Conservation (phyloP, 495 filamentous ascomycete species). For the Aspergillus carlsbadensis region DNA sequence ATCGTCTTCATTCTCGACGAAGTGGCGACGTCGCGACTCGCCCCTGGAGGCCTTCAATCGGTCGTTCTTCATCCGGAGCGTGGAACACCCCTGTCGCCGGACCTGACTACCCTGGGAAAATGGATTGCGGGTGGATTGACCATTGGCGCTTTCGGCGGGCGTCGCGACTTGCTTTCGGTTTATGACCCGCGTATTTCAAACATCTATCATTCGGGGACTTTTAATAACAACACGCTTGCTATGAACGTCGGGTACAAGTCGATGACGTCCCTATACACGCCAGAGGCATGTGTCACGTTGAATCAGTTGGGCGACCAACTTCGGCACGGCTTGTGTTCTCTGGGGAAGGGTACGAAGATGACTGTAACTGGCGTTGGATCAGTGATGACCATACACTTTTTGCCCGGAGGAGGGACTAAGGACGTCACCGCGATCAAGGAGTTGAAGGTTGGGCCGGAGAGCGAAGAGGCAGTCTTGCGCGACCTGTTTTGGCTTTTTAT, state of each 20-base stretch:
- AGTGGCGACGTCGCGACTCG: constrained; percentile 61
- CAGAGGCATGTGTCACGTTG: constrained; percentile 15
- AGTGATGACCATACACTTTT: constrained; percentile 19
- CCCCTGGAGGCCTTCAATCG: constrained; percentile 43
- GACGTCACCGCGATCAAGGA: background rate
- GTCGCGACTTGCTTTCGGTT: constrained; percentile 50
- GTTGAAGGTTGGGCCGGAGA: background rate
- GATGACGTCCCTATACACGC: constrained; percentile 12
- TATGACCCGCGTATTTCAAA: constrained; percentile 47
- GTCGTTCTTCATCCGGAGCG: constrained; percentile 14
- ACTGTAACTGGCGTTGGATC: constrained; percentile 19
- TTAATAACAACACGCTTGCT: constrained; percentile 64
- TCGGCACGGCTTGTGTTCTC: constrained; percentile 1
- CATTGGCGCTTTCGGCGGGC: constrained; percentile 63
- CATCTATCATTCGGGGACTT: constrained; percentile 59
- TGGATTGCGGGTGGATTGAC: constrained; percentile 62
- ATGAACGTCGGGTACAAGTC: constrained; percentile 50
- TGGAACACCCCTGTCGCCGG: constrained; percentile 41
- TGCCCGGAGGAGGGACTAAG: constrained; percentile 19
- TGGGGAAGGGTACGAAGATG: constrained; percentile 17
- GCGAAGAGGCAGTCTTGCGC: constrained; percentile 25
- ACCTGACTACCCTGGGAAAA: constrained; percentile 63
- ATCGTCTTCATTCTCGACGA: constrained; percentile 62
- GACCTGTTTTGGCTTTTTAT: constrained; percentile 53
- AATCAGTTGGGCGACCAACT: constrained; percentile 21